A percentile compares a stretch with the other conserved stretches of the same genome.
Conservation (phyloP, 306 rosid species). For the Dryas drummondii region DNA sequence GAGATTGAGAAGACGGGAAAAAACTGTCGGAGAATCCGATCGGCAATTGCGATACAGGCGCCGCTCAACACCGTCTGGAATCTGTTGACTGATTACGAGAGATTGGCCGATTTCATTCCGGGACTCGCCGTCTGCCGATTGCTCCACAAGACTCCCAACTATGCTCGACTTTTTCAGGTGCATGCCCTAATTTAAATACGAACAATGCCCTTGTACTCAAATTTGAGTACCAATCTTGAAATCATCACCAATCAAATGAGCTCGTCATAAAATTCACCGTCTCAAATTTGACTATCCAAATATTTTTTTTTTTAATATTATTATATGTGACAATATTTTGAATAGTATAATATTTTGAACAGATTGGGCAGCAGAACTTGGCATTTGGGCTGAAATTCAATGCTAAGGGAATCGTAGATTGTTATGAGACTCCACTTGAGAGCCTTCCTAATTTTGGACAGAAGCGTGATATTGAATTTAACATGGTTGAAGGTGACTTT, state of each 20-base stretch:
- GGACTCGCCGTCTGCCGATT: slow-evolving; percentile 67
- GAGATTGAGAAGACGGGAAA: slow-evolving; percentile 51
- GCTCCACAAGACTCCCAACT: slow-evolving; percentile 50
- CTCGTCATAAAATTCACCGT: too few species aligned
- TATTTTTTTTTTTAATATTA: too few species aligned
- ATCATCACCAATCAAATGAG: too few species aligned
- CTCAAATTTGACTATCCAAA: too few species aligned
- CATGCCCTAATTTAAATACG: not conserved
- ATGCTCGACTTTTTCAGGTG: slow-evolving; percentile 75
- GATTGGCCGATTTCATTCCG: slow-evolving; percentile 79
- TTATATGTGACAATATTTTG: not conserved
- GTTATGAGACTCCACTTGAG: slow-evolving; percentile 72
- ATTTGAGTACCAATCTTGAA: too few species aligned
- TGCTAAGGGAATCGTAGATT: slow-evolving; percentile 81
- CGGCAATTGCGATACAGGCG: slow-evolving; percentile 53
- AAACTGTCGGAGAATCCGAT: slow-evolving; percentile 64
- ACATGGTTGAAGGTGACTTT: slow-evolving; percentile 92
- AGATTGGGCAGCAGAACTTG: slow-evolving; percentile 82
- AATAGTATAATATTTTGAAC: slow-evolving; percentile 6
- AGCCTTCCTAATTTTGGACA: slow-evolving; percentile 47
- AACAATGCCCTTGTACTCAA: too few species aligned
- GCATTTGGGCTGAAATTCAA: slow-evolving; percentile 85
- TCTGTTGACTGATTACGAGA: slow-evolving; percentile 79
- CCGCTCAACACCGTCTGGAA: slow-evolving; percentile 61
- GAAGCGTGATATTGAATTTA: slow-evolving; percentile 78